Evolutionary conservation across 306 rosid genomes (phyloP), one percentile per base, ranked within the genome.

Genomic region (Amphicarpaea edgeworthii): DNA sequence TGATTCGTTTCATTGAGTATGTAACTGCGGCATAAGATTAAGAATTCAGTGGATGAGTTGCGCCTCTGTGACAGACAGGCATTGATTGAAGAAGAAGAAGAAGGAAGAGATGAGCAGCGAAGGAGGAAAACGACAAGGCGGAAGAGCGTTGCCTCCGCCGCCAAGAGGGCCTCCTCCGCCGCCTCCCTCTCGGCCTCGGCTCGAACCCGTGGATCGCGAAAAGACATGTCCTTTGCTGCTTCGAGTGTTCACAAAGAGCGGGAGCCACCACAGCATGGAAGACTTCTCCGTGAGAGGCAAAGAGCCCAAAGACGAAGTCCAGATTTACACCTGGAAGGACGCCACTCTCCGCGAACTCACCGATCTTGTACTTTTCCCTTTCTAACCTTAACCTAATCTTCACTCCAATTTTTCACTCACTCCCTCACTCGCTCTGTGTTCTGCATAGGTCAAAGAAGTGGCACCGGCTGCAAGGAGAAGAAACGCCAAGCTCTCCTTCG

Each of bases 311-410:
- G 97, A 95, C 46, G 97, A 95, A 76, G 98, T 95, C 83, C 98
- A 95, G 84, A 95, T 95, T 78, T 95, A 95, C 78, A 95, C 98
- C 0, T 92, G 98, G 98, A 95, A 89, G 82, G 98, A 95, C 79
- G 98, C 98, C 0, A 92, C 97, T 46, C 97, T 95, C 8, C 80
- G 99, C 2, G 99, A 95, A 63, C 83, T 92, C 28, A 95, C 97
- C 61, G 99, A 92, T 86, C 92, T 92, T 49, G 99, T 28, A 28
- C 3, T 28, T n/a, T n/a, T n/a, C n/a, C n/a, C n/a, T n/a, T 28
- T 28, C 32, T 28, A 3, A 28, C 3, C 4, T 28, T 95, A 90
- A n/a, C 14, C 9, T 34, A 17, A 16, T 12, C 32, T 28, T 28
- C 24, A 17, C 34, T 55, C 34, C 32, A 28, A 2, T 21, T 19